Conservation (phyloP, 345 rosid species). For the Brassica carinata region DNA sequence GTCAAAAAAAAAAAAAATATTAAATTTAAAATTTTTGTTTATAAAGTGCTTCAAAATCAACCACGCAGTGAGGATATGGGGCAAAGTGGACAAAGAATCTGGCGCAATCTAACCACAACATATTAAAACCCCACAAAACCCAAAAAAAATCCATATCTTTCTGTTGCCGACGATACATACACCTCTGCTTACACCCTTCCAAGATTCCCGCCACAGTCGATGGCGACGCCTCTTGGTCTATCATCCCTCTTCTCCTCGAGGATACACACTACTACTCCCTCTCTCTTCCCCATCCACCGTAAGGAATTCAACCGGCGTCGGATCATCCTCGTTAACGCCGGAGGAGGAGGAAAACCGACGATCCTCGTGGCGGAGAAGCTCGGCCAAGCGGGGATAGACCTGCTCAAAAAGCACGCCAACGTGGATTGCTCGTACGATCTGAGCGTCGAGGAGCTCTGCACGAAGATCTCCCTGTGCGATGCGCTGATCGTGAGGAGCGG, state of each 20-base stretch:
- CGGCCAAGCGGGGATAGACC: slow-evolving; percentile 47
- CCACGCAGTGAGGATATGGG: slow-evolving; percentile 29
- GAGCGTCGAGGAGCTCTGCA: slow-evolving; percentile 54
- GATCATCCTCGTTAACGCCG: slow-evolving; percentile 36
- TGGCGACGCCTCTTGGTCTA: slow-evolving; percentile 39
- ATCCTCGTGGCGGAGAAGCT: slow-evolving; percentile 60
- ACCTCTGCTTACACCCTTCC: slow-evolving; percentile 27
- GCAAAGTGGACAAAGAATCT: slow-evolving; percentile 10
- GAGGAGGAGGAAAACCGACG: slow-evolving; percentile 52
- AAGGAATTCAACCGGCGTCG: slow-evolving; percentile 3
- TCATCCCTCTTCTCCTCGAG: slow-evolving; percentile 45
- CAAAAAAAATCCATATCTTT: slow-evolving; percentile 20
- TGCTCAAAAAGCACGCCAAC: slow-evolving; percentile 46
- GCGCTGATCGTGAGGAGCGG: slow-evolving; percentile 62
- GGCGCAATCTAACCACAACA: slow-evolving; percentile 21
- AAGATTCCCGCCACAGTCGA: slow-evolving; percentile 3
- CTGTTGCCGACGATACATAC: slow-evolving; percentile 30
- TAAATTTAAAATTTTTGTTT: too few relatives aligned
- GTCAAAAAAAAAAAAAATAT: too few relatives aligned
- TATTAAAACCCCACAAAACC: slow-evolving; percentile 38
- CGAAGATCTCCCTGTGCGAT: slow-evolving; percentile 60
- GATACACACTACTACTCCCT: slow-evolving; percentile 30
- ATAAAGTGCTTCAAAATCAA: not conserved
- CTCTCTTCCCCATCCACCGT: slow-evolving; percentile 36
- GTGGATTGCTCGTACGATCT: slow-evolving; percentile 61